Conservation (phyloP, 768 basidiomycete species). For the Termitomyces sp. region DNA sequence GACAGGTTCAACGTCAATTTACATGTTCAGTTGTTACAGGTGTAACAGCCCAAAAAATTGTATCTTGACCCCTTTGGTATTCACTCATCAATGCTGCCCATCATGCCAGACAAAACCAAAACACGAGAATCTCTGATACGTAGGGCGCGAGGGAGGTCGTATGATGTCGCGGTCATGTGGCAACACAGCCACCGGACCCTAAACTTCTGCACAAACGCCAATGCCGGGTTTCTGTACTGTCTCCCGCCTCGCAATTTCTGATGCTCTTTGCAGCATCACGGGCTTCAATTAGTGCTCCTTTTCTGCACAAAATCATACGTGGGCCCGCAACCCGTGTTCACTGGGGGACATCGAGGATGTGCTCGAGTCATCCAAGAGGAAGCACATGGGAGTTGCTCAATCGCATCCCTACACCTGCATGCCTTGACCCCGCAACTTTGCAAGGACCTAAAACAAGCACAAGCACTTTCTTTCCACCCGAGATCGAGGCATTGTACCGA, state of each 20-base stretch:
- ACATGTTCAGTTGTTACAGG: background rate
- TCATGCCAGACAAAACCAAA: too few species aligned
- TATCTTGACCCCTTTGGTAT: background rate
- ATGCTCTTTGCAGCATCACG: background rate
- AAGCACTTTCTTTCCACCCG: slow-evolving; percentile 6
- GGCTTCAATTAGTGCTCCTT: background rate
- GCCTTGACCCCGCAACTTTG: background rate
- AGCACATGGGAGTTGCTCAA: slow-evolving; percentile 12
- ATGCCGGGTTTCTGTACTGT: background rate
- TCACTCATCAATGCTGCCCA: too few species aligned
- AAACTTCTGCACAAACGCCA: too few species aligned
- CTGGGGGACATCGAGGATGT: background rate
- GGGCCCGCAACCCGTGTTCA: background rate
- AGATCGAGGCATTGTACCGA: slow-evolving; percentile 14
- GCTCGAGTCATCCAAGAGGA: background rate
- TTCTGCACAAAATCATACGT: background rate
- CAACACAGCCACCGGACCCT: background rate
- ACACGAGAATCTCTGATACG: too few species aligned
- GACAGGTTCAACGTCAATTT: background rate
- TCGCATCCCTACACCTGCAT: slow-evolving; percentile 11
- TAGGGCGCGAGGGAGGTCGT: too few species aligned
- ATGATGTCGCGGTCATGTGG: background rate
- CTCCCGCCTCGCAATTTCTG: too few species aligned
- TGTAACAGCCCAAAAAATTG: background rate
- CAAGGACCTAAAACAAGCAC: background rate